Percentiles rank a stretch among this genome's conserved stretches.
These are phyloP conservation scores for Fusarium kyushuense DNA, from an alignment of 2,329 filamentous ascomycete species.

Conservation along the genomic window DNA sequence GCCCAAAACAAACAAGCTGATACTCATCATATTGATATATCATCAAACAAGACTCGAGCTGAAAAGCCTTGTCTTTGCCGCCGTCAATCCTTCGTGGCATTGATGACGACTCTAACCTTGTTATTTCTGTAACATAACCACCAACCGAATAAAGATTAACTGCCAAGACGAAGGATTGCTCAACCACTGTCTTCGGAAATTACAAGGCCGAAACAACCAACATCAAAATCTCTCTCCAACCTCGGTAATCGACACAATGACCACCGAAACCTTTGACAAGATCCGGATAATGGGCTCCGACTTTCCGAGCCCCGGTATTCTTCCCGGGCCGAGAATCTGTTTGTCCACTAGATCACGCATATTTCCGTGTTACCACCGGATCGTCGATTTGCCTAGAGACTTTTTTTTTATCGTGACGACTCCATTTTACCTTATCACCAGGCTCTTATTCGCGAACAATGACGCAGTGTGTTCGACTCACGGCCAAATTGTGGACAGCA, in stretches of 20 bases:
- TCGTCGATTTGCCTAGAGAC: neutral
- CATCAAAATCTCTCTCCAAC: neutral
- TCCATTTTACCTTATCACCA: slow-evolving; percentile 29
- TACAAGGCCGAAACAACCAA: neutral
- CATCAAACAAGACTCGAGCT: neutral
- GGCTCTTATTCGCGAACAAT: slow-evolving; percentile 12
- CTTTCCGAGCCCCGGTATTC: neutral
- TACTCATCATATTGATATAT: neutral
- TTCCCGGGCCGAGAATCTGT: slow-evolving; percentile 6
- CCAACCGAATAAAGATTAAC: neutral
- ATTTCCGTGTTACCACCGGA: slow-evolving; percentile 17
- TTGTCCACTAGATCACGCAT: neutral
- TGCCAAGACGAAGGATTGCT: neutral
- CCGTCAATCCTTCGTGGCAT: neutral
- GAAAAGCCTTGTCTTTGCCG: neutral
- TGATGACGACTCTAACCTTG: neutral
- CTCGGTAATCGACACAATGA: slow-evolving; percentile 16
- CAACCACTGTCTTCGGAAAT: neutral
- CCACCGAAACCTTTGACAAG: neutral
- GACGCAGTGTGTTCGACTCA: neutral
- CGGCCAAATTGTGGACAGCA: neutral
- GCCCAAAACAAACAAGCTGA: neutral
- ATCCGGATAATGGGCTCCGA: neutral
- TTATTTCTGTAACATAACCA: neutral
- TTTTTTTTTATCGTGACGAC: slow-evolving; percentile 9